A percentile compares a stretch with the other conserved stretches of the same genome.
phyloP scores from a whole-genome alignment of 192 early-diverging fungal genomes.

The Lunasporangiospora selenospora region DNA sequence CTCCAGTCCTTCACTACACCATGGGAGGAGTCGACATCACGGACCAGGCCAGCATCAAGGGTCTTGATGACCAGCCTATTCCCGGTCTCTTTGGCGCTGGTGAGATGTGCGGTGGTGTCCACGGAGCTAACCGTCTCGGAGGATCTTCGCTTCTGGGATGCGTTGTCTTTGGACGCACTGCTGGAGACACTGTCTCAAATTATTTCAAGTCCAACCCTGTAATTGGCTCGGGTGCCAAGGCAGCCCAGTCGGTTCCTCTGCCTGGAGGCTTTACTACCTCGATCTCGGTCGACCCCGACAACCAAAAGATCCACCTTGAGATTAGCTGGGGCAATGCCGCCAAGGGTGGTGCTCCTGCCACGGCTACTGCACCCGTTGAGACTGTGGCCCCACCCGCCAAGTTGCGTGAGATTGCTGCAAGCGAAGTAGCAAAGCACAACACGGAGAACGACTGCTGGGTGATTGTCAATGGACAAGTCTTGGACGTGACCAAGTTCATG shows the following conservation, averaged over 20 bases:
- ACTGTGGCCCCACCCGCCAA: slow-evolving; percentile 49
- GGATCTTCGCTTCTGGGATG: slow-evolving; percentile 94
- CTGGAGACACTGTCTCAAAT: slow-evolving; percentile 73
- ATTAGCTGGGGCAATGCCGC: slow-evolving; percentile 54
- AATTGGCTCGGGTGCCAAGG: slow-evolving; percentile 53
- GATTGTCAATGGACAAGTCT: slow-evolving; percentile 81
- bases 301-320: slow-evolving; percentile 57
- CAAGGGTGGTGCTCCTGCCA: slow-evolving; percentile 24
- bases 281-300: slow-evolving; percentile 59
- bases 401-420: slow-evolving; percentile 63
- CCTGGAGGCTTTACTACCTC: slow-evolving; percentile 72
- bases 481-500: slow-evolving; percentile 81
- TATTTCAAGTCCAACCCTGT: slow-evolving; percentile 66
- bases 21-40: slow-evolving; percentile 92
- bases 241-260: slow-evolving; percentile 69
- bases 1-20: slow-evolving; percentile 87
- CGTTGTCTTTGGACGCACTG: slow-evolving; percentile 95
- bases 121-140: slow-evolving; percentile 96
- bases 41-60: slow-evolving; percentile 68
- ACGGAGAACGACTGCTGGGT: slow-evolving; percentile 86
- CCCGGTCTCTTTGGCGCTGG: slow-evolving; percentile 90
- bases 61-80: slow-evolving; percentile 59
- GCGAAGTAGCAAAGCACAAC: slow-evolving; percentile 89
- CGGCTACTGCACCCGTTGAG: slow-evolving; percentile 45
- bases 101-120: slow-evolving; percentile 95